Evolutionary conservation across 495 filamentous ascomycete genomes (phyloP).

Genomic region (Beverwykella pulmonaria): DNA sequence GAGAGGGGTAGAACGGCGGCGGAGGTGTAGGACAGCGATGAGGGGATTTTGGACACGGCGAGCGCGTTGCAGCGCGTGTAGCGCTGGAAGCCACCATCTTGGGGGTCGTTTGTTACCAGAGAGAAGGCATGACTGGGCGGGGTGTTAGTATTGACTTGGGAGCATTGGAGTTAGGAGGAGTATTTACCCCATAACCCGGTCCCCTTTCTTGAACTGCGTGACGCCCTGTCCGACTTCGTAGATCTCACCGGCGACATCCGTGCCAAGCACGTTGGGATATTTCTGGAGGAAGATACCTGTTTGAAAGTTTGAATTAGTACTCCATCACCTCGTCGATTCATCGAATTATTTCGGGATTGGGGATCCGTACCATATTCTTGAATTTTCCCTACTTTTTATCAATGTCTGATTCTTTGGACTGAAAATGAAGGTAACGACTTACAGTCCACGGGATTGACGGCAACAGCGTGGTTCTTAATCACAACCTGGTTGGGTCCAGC

Average conservation of each 20-base stretch:
- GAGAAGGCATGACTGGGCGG: slow-evolving; percentile 39
- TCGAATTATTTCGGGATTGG: background rate
- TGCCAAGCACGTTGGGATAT: slow-evolving; percentile 50
- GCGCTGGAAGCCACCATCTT: slow-evolving; percentile 52
- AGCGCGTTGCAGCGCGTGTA: slow-evolving; percentile 49
- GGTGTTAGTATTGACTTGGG: slow-evolving; percentile 7
- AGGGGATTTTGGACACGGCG: slow-evolving; percentile 53
- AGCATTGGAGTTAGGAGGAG: background rate
- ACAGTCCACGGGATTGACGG: slow-evolving; percentile 51
- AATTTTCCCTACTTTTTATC: slow-evolving; percentile 19
- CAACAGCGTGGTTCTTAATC: slow-evolving; percentile 46
- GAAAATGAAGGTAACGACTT: slow-evolving; percentile 27
- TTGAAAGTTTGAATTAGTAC: no score
- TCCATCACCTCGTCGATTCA: background rate
- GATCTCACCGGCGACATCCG: slow-evolving; percentile 52
- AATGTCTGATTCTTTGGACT: slow-evolving; percentile 14
- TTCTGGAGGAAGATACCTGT: slow-evolving; percentile 42
- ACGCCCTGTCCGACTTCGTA: slow-evolving; percentile 48
- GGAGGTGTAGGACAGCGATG: slow-evolving; percentile 50
- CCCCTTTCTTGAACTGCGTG: slow-evolving; percentile 50
- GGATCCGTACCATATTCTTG: slow-evolving; percentile 12
- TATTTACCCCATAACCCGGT: slow-evolving; percentile 49
- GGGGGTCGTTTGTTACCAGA: slow-evolving; percentile 38
- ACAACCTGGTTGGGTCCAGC: slow-evolving; percentile 46
- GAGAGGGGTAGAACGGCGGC: slow-evolving; percentile 58